These are phyloP conservation scores for Cardamine chenopodiifolia DNA, from an alignment of 345 rosid genomes.

Conservation along the genomic window DNA sequence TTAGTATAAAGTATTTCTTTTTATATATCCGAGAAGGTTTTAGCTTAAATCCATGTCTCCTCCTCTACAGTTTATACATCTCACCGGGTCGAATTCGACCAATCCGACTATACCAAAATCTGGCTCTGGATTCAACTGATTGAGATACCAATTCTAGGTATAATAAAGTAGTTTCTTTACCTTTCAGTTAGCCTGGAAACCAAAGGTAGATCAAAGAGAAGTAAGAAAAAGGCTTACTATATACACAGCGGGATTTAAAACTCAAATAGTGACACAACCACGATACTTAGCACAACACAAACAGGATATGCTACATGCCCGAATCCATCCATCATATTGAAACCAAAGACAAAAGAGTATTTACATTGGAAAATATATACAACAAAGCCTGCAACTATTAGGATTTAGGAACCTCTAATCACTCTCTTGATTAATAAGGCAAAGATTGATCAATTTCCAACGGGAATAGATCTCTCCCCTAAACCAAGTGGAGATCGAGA, in stretches of 20 bases:
- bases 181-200: not conserved
- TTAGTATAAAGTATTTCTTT: no score
- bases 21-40: no score
- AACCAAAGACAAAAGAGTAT: constrained; percentile 25
- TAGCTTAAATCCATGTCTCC: no score
- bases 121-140: not conserved
- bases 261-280: not conserved
- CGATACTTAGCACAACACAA: not conserved
- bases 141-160: not conserved
- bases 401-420: not conserved
- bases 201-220: not conserved
- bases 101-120: not conserved
- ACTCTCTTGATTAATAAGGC: not conserved
- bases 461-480: constrained; percentile 56
- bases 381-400: constrained; percentile 28
- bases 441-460: constrained; percentile 41
- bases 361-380: constrained; percentile 15
- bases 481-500: constrained; percentile 66
- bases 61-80: not conserved
- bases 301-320: not conserved
- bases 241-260: not conserved
- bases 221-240: not conserved
- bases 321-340: not conserved
- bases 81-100: not conserved
- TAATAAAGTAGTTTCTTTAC: no score